Evolutionary conservation across 345 rosid genomes (phyloP).

Genomic region (Eucalyptus tenuipes): DNA sequence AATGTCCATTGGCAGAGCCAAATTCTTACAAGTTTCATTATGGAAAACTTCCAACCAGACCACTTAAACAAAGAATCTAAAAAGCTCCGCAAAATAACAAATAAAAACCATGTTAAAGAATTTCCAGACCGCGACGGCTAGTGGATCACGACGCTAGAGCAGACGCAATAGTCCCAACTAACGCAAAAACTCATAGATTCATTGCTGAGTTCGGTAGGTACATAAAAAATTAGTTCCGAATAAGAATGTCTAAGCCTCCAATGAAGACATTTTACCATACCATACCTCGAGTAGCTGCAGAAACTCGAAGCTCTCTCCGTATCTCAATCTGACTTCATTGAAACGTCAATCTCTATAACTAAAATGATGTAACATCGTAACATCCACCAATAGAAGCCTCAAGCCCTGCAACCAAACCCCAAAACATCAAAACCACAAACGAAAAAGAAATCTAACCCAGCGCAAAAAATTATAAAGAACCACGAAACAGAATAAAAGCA

Average conservation of each 20-base stretch:
- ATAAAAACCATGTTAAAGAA: not conserved
- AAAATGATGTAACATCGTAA: not conserved
- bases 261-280: not conserved
- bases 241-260: not conserved
- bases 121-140: not conserved
- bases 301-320: not conserved
- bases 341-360: conserved; percentile 2
- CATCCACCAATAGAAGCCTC: not conserved
- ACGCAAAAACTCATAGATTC: not conserved
- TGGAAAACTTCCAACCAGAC: not conserved
- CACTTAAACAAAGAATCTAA: not conserved
- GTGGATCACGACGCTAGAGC: not conserved
- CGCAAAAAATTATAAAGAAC: not conserved
- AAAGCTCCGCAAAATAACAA: not conserved
- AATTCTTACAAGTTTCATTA: not conserved
- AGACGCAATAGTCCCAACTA: not conserved
- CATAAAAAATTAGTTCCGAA: not conserved
- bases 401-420: not conserved
- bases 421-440: not conserved
- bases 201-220: not conserved
- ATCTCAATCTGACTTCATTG: not conserved
- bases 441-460: not conserved
- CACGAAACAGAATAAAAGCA: not conserved
- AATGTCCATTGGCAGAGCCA: not conserved
- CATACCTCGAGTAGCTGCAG: not conserved